Evolutionary conservation across 106 monocot genomes (phyloP).

Genomic region (Ottelia alismoides): DNA sequence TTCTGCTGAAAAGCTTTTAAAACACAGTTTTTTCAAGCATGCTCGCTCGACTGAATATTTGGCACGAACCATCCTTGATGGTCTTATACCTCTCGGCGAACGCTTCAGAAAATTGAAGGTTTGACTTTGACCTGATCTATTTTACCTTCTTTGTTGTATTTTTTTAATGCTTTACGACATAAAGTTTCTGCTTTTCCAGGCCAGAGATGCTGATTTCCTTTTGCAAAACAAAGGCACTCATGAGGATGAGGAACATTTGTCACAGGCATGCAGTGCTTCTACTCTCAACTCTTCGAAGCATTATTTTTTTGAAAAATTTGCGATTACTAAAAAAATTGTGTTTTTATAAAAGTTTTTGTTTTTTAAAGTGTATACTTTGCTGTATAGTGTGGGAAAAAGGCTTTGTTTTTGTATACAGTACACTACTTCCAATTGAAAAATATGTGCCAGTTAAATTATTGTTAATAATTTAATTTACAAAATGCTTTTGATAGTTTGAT

Average conservation of each 20-base stretch:
- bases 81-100: slow-evolving; percentile 82
- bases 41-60: slow-evolving; percentile 64
- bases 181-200: slow-evolving; percentile 26
- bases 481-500: too few relatives aligned
- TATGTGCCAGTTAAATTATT: too few relatives aligned
- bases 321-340: too few relatives aligned
- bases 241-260: slow-evolving; percentile 61
- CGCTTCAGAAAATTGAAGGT: slow-evolving; percentile 82
- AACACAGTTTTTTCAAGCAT: slow-evolving; percentile 86
- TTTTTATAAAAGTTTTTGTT: too few relatives aligned
- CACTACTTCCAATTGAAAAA: too few relatives aligned
- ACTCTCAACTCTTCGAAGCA: too few relatives aligned
- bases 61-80: slow-evolving; percentile 46
- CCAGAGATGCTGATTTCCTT: slow-evolving; percentile 55
- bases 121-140: background rate
- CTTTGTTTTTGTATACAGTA: too few relatives aligned
- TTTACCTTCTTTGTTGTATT: background rate
- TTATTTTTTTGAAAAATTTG: too few relatives aligned
- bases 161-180: background rate
- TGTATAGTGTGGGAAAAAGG: too few relatives aligned
- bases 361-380: too few relatives aligned
- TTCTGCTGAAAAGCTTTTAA: slow-evolving; percentile 81
- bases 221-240: slow-evolving; percentile 35
- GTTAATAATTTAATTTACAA: too few relatives aligned
- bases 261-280: slow-evolving; percentile 82